Base-by-base conservation (phyloP, 371 early-diverging fungal genomes). In the Mucor irregularis region DNA sequence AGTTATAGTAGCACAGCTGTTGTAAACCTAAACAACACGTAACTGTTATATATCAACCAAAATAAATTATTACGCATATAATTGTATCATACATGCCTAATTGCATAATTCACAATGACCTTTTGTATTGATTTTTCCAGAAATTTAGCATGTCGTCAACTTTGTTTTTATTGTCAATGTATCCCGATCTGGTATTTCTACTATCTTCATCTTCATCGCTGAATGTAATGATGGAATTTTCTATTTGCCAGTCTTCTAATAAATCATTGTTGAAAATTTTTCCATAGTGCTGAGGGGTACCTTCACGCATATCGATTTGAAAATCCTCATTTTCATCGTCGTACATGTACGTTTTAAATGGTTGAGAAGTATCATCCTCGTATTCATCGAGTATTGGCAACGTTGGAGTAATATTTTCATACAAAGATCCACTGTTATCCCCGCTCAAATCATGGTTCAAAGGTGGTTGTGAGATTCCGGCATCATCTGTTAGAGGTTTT, bases 1-100 rank as follows among this genome's bases (percentile, higher is more conserved):
- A 74, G 74, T 34, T 73, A 73, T 56, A 66, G 68, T 43, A 69
- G 54, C 37, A 49, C 57, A 2, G 49, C 30, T 6, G 38, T 49
- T 1, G 56, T 37, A 0, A 42, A 52, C 13, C 4, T 35, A 28
- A 54, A 54, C 16, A n/a, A 54, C n/a, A n/a, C n/a, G n/a, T n/a
- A 22, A 9, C 25, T 48, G 1, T 22, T 22, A 30, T 4, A 33
- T 21, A 21, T 47, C 19, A 29, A 29, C 3, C 10, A 25, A 29
- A 44, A 28, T n/a, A 44, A 44, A 44, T 8, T 4, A 44, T 35
- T 14, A 14, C 13, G 10, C 13, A 14, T n/a, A 35, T n/a, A 24
- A 42, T 24, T 8, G 7, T 4, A 11, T 11, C 24, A n/a, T n/a
- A n/a, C n/a, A n/a, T n/a, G n/a, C n/a, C n/a, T n/a, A n/a, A n/a